phyloP scores from a whole-genome alignment of 2,329 filamentous ascomycete genomes.

The Cercospora canescens region DNA sequence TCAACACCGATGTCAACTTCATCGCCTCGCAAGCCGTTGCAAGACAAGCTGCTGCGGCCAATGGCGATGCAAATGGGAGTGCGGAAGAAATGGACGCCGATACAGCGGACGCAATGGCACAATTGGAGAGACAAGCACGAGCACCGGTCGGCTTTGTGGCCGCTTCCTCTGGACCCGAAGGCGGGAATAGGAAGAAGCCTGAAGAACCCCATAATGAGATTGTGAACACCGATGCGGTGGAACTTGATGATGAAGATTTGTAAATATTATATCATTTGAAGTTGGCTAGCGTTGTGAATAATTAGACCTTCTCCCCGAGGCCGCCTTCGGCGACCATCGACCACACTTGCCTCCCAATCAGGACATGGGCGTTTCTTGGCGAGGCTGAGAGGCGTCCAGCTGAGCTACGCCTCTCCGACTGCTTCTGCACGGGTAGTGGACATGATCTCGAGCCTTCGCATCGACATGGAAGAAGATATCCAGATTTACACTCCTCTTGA shows the following conservation, averaged over 20 bases:
- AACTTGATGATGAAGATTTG: constrained; percentile 35
- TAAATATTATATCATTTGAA: neutral
- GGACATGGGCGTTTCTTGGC: neutral
- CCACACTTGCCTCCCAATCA: neutral
- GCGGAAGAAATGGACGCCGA: constrained; percentile 47
- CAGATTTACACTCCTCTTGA: neutral
- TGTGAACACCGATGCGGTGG: constrained; percentile 36
- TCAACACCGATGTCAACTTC: constrained; percentile 98
- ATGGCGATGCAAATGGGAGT: constrained; percentile 44
- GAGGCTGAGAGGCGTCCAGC: constrained; percentile 1
- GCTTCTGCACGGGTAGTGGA: neutral
- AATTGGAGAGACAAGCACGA: constrained; percentile 81
- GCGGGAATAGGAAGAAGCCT: constrained; percentile 28
- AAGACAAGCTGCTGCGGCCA: constrained; percentile 56
- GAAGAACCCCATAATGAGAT: constrained; percentile 18
- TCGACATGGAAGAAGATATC: neutral
- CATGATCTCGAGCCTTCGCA: too few species aligned
- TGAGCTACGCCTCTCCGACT: neutral
- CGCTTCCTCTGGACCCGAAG: constrained; percentile 61
- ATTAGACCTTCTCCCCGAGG: neutral
- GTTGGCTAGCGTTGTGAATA: neutral
- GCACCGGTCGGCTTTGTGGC: constrained; percentile 91
- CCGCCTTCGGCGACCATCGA: neutral
- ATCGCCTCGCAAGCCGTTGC: constrained; percentile 95
- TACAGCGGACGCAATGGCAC: constrained; percentile 80